A percentile compares a stretch with the other conserved stretches of the same genome.
Evolutionary conservation across 441 rosid genomes (phyloP).

Genomic region (Populus hybrid): DNA sequence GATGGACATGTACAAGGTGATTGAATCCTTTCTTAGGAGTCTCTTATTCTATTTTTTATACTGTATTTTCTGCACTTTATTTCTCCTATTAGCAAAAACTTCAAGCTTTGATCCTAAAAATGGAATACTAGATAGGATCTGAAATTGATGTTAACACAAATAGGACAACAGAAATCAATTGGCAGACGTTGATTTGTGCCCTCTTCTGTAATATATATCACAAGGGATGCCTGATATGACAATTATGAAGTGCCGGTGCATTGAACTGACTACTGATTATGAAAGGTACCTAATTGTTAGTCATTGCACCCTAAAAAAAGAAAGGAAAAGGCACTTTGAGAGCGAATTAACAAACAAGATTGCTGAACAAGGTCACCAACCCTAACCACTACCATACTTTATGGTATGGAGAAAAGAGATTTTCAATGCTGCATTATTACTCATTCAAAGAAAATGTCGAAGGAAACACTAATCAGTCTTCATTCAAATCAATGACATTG

Average conservation of each 20-base stretch:
- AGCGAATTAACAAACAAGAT: neutral
- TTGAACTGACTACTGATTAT: neutral
- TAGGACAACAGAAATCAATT: neutral
- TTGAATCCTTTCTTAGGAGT: neutral
- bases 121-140: neutral
- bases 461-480: neutral
- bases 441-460: neutral
- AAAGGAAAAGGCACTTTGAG: neutral
- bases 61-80: too few species aligned
- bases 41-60: neutral
- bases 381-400: neutral
- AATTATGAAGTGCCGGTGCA: constrained; percentile 3
- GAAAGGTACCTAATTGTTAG: neutral
- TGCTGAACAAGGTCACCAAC: too few species aligned
- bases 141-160: neutral
- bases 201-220: neutral
- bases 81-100: neutral
- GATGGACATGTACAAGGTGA: neutral
- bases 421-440: neutral
- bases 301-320: neutral
- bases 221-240: neutral
- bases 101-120: neutral
- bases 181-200: neutral
- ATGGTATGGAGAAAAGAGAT: neutral
- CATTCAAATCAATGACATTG: neutral